Conservation (phyloP, 2,329 filamentous ascomycete species). For the Botryotinia globosa region DNA sequence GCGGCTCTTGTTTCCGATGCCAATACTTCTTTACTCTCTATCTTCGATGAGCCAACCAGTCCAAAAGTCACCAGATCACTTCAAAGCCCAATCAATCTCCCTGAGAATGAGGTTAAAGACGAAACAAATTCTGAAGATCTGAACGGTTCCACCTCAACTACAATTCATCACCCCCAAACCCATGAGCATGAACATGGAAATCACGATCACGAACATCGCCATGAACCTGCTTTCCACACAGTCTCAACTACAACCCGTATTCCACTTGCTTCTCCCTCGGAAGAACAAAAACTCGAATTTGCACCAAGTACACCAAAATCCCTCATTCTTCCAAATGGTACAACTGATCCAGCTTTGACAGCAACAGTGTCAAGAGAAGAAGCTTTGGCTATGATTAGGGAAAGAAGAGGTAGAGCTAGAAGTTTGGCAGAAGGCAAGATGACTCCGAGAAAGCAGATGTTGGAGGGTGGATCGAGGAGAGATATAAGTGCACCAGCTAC, state of each 20-base stretch:
- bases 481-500: conserved; percentile 38
- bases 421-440: conserved; percentile 63
- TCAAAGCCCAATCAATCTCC: conserved; percentile 29
- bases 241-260: conserved; percentile 38
- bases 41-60: conserved; percentile 53
- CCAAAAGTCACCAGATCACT: conserved; percentile 17
- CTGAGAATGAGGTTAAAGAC: conserved; percentile 20
- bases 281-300: neutral
- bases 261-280: conserved; percentile 34
- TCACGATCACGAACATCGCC: conserved; percentile 31
- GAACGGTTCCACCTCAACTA: conserved; percentile 37
- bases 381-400: conserved; percentile 71
- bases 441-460: conserved; percentile 52
- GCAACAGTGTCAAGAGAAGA: conserved; percentile 70
- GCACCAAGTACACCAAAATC: conserved; percentile 22
- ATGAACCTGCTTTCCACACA: conserved; percentile 34
- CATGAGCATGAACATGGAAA: conserved; percentile 32
- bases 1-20: conserved; percentile 53
- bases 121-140: conserved; percentile 22
- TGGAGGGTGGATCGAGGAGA: conserved; percentile 31
- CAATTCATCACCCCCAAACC: conserved; percentile 7
- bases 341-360: conserved; percentile 54
- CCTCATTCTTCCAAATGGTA: conserved; percentile 22
- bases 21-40: conserved; percentile 58
- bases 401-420: conserved; percentile 67